Conservation (phyloP, 257 asterid genomes). For the Primulina eburnea region DNA sequence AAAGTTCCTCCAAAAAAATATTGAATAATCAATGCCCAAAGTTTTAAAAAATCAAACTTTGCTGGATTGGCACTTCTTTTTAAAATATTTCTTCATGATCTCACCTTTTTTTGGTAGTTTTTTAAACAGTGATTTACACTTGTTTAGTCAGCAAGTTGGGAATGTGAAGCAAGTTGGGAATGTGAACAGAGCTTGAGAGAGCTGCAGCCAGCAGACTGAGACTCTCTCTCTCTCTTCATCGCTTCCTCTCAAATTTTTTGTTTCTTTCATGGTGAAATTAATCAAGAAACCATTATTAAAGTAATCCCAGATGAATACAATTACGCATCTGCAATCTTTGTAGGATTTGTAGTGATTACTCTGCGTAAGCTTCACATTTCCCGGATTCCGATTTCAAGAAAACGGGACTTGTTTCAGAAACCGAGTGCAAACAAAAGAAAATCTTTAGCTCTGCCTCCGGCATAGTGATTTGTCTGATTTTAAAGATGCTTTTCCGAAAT, state of each 20-base stretch:
- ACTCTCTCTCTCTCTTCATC: background rate
- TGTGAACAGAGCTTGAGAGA: background rate
- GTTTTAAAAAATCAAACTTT: background rate
- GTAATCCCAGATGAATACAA: slow-evolving; percentile 22
- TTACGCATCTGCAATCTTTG: slow-evolving; percentile 21
- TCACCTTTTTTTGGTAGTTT: background rate
- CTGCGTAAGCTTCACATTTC: slow-evolving; percentile 17
- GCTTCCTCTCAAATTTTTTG: slow-evolving; percentile 9
- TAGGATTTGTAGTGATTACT: background rate
- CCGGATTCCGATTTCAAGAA: slow-evolving; percentile 13
- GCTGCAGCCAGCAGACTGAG: background rate
- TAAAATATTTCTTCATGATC: background rate
- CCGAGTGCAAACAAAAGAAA: background rate
- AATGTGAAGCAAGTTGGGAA: background rate
- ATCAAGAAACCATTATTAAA: slow-evolving; percentile 16
- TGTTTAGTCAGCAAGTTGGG: background rate
- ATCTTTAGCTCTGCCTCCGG: too few relatives aligned
- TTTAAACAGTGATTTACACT: background rate
- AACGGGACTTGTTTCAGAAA: slow-evolving; percentile 20
- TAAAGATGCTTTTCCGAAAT: slow-evolving; percentile 32
- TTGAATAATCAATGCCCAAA: background rate
- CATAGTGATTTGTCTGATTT: slow-evolving; percentile 15
- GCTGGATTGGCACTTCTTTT: background rate
- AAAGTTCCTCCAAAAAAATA: background rate
- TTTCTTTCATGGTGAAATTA: slow-evolving; percentile 11